Evolutionary conservation across 768 basidiomycete species (phyloP), one percentile per base, ranked within the genome.

Genomic region (Glaciozyma antarctica): DNA sequence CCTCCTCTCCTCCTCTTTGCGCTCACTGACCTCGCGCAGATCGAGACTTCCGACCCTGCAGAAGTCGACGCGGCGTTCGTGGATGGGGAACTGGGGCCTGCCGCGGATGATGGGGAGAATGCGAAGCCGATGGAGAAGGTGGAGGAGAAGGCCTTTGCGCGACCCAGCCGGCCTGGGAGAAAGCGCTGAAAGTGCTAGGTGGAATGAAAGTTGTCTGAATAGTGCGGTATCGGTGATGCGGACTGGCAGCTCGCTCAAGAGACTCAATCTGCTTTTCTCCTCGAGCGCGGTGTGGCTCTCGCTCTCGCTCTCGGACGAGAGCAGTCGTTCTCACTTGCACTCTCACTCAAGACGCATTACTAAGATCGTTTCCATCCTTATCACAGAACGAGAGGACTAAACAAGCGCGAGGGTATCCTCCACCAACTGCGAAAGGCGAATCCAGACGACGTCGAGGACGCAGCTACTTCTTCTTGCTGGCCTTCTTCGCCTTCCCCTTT

Each of bases 51-150:
- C 8, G 38, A 41, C n/a, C 57, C 57, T 13, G 15, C 38, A 26
- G 57, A 58, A 26, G 43, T 58, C 9, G 57, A 58, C 43, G 41
- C 26, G 9, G 57, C 57, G 26, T 58, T 44, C 57, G n/a, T 58
- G 43, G 26, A 30, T 16, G 41, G 43, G 41, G 57, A 58, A 24
- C 26, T 58, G 16, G 57, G 57, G 0, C 57, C 57, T 6, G 26
- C 45, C 15, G 57, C 43, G 22, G 38, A n/a, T 2, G 34, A 19
- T 1, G 7, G 19, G 41, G 56, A 41, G 24, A 17, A 38, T n/a
- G 24, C 22, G 41, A 58, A 41, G 22, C 24, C 43, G 6, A 26
- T 16, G n/a, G 57, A 43, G 4, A 24, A n/a, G 41, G 57, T 43
- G 41, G 57, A 58, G 24, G 43, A 28, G n/a, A 43, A 43, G 43